Evolutionary conservation across 306 rosid genomes (phyloP).

Genomic region (Malus domestica): DNA sequence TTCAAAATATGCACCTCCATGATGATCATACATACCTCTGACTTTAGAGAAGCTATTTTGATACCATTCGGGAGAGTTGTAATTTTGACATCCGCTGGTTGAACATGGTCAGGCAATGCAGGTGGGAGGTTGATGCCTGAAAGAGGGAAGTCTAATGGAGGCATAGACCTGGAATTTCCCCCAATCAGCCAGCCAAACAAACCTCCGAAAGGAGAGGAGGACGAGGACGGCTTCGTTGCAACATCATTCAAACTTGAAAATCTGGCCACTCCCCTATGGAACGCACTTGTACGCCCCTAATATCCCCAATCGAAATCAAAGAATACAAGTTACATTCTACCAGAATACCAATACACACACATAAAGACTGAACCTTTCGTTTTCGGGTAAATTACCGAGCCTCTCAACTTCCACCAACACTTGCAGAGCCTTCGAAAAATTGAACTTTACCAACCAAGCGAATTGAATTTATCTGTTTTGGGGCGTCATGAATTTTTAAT

Average conservation of each 20-base stretch:
- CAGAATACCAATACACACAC: neutral
- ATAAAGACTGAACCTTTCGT: neutral
- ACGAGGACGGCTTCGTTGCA: constrained; percentile 18
- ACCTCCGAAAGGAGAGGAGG: constrained; percentile 59
- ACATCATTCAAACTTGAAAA: constrained; percentile 70
- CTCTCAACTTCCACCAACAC: neutral
- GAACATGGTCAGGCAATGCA: constrained; percentile 73
- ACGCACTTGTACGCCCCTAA: constrained; percentile 38
- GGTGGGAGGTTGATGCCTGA: constrained; percentile 58
- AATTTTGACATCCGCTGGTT: constrained; percentile 52
- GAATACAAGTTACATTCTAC: constrained; percentile 3
- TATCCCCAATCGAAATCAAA: constrained; percentile 11
- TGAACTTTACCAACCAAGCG: neutral
- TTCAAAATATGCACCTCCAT: neutral
- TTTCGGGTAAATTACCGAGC: neutral
- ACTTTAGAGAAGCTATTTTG: constrained; percentile 69
- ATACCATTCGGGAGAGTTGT: constrained; percentile 78
- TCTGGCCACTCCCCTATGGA: constrained; percentile 39
- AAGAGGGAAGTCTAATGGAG: constrained; percentile 68
- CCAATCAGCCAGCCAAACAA: constrained; percentile 73
- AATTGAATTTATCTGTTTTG: neutral
- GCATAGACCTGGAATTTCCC: constrained; percentile 38
- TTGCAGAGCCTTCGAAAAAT: neutral
- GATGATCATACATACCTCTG: constrained; percentile 35
- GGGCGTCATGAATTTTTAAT: neutral